phyloP scores from a whole-genome alignment of 768 basidiomycete species.

The Amanita pseudoporphyria region DNA sequence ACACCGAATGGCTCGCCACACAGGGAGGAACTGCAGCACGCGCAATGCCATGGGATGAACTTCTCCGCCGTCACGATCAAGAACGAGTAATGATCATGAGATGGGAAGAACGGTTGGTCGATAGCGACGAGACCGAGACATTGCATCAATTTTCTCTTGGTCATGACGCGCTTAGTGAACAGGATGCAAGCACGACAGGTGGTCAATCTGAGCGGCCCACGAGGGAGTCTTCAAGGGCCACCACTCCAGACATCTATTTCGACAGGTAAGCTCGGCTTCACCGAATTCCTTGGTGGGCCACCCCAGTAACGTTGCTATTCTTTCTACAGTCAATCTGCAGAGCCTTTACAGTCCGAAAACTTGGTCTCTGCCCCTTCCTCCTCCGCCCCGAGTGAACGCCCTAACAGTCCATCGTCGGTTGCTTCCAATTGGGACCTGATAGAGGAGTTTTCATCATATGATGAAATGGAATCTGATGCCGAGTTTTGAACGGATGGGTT shows the following conservation, averaged over 20 bases:
- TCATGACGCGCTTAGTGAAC: not conserved
- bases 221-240: not conserved
- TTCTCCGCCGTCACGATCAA: conserved; percentile 46
- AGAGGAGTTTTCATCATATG: conserved; percentile 2
- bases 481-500: not conserved
- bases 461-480: not conserved
- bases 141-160: not conserved
- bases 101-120: conserved; percentile 30
- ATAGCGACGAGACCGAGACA: not conserved
- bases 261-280: not conserved
- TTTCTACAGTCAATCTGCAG: not conserved
- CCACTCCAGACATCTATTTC: conserved; percentile 1
- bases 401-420: not conserved
- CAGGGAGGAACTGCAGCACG: conserved; percentile 9
- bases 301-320: not conserved
- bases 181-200: too few species aligned
- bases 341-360: not conserved
- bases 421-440: conserved; percentile 3
- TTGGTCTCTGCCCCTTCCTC: not conserved
- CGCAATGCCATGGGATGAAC: conserved; percentile 49
- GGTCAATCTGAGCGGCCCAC: not conserved
- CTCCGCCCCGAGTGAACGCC: not conserved
- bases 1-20: conserved; percentile 43
- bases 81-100: conserved; percentile 47
- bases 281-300: not conserved